Evolutionary conservation across 1,139 yeast genomes (phyloP), one percentile per base, ranked within the genome.

Genomic region (Saccharomyces hybrid): DNA sequence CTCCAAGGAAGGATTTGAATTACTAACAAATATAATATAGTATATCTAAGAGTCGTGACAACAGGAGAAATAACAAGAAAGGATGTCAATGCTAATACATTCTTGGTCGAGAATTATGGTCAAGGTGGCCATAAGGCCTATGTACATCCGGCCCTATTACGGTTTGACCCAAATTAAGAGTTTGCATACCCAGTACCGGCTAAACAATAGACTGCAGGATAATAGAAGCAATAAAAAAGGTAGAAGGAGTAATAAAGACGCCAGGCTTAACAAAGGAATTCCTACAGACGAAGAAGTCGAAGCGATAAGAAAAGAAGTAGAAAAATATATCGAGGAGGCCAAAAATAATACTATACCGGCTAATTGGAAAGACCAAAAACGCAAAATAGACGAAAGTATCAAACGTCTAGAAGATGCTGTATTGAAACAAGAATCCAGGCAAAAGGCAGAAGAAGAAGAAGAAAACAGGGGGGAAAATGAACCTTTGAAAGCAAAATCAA

Each of bases 311-410:
- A 59, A 61, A 41, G 64, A 64, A 51, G 60, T 62, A 32, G 54
- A 60, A 31, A 58, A 60, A 28, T 62, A 58, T 26, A 57, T 61
- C n/a, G 57, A 61, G 16, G 61, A 59, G 6, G 57, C 61, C 5
- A 58, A 59, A 32, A 56, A 54, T 46, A 56, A 57, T 42, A 56
- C 52, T 9, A 50, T 53, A 4, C 53, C 53, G 24, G 51, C 57
- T 47, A 58, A 59, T 56, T 63, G 59, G 14, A n/a, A 44, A 38
- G 59, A 56, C 34, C 58, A 61, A 6, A 59, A 62, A 56, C 55
- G 53, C 47, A 55, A 51, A 41, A 62, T 66, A 16, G 64, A 64
- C 41, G 65, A 64, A 47, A 62, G 62, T 4, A 56, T 66, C 12
- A 56, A 54, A 21, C 58, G 61, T 42, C 50, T 66, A 14, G 65